Base-by-base conservation (phyloP, 1,284 basidiomycete genomes). In the Limonomyces culmigenus region DNA sequence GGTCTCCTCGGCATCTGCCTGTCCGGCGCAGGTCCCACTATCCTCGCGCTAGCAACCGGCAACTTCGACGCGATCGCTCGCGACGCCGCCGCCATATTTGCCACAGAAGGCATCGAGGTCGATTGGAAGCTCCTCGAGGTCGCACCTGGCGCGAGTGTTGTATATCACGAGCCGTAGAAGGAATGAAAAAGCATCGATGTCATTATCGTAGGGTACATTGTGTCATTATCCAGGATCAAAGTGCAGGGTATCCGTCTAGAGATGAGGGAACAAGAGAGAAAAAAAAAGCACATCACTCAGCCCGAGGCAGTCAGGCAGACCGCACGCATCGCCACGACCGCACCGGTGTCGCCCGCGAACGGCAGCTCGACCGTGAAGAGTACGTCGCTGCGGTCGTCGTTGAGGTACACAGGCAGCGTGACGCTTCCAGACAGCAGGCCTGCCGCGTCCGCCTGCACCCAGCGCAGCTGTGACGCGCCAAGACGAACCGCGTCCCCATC, bases 21-120 rank as follows among this genome's bases (percentile, higher is more conserved):
- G 19, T 97, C 92, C 2, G 95, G 95, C 5, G 95, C 95, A 1
- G 95, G 95, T 0, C 95, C 95, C 2, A 97, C 95, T 2, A 96
- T 98, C 45, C 69, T 99, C 38, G 95, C 95, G 1, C 70, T 99
- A n/a, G 92, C 93, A 1, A 93, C 86, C 0, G 60, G 62, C 33
- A 78, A 79, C 29, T 93, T 84, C 47, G 81, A 89, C 37, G 60
- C 60, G 6, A 91, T 95, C 39, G 89, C 85, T 5, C 69, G 75
- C 45, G 81, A 80, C 44, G 89, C 87, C 23, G 65, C 75, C 19
- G 54, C 56, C 23, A 77, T 92, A 37, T 95, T 93, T 58, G 60
- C 59, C 39, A 56, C 63, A 35, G 68, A 79, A 39, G 71, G 69
- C 3, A 69, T 95, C 15, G 70, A 86, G 44, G 85, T 93, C 35